These are phyloP conservation scores for Tolypocladium tundrense DNA, from an alignment of 2,329 filamentous ascomycete species.

Conservation along the genomic window DNA sequence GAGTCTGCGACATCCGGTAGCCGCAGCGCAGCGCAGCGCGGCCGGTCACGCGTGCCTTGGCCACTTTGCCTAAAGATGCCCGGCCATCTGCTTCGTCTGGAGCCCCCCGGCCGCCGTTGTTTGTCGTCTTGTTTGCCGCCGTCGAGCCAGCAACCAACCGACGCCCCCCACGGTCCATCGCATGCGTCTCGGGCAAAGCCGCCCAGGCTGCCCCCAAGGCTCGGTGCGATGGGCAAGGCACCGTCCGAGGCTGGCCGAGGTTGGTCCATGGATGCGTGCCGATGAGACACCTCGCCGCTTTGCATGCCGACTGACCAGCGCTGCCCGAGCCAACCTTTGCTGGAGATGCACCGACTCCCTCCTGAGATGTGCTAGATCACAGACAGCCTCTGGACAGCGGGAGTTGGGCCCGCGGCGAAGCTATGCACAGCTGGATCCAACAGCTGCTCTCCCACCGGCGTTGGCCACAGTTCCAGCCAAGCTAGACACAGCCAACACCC, in stretches of 20 bases:
- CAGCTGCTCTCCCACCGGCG: background rate
- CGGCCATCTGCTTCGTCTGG: background rate
- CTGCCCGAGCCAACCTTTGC: background rate
- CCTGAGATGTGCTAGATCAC: too few relatives aligned
- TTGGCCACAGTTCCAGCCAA: background rate
- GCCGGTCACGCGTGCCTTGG: background rate
- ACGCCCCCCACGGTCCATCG: background rate
- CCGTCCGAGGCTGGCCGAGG: background rate
- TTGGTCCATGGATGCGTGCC: background rate
- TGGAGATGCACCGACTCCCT: background rate
- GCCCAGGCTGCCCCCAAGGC: background rate
- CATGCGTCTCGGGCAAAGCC: too few relatives aligned
- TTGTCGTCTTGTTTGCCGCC: background rate
- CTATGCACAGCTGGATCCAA: too few relatives aligned
- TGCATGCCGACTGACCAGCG: background rate
- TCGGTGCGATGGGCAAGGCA: background rate
- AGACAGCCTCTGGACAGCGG: too few relatives aligned
- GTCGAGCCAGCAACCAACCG: background rate
- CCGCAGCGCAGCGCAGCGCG: background rate
- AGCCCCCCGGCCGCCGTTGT: background rate
- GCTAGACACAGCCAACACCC: background rate
- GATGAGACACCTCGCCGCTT: background rate
- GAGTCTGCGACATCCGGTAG: background rate
- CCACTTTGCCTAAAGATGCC: background rate
- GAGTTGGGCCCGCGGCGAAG: too few relatives aligned